Conservation (phyloP, 371 early-diverging fungal species). For the Mortierella sp. region DNA sequence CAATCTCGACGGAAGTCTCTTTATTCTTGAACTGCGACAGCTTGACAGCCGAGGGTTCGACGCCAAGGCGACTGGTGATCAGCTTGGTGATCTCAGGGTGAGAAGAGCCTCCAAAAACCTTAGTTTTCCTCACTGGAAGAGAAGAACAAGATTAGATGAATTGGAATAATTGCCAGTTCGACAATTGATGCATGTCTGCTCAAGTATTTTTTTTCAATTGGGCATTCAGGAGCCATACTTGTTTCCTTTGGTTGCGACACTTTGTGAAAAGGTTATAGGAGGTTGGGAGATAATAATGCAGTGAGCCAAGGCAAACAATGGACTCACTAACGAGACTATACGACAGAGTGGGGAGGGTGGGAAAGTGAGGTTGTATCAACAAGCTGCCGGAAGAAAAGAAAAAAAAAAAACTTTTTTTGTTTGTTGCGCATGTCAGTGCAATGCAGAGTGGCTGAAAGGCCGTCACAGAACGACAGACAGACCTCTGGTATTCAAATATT, state of each 20-base stretch:
- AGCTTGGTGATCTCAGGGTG: conserved; percentile 90
- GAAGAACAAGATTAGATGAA: conserved; percentile 7
- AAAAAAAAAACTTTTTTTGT: conserved; percentile 3
- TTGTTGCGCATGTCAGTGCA: neutral
- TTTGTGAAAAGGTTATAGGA: conserved; percentile 9
- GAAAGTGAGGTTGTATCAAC: conserved; percentile 8
- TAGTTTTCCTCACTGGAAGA: conserved; percentile 72
- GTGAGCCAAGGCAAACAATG: conserved; percentile 1
- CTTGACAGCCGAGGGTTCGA: conserved; percentile 76
- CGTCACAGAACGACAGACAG: neutral
- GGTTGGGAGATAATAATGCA: neutral
- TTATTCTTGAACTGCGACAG: conserved; percentile 84
- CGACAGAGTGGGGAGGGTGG: conserved; percentile 14
- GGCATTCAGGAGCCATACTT: conserved; percentile 20
- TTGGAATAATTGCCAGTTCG: neutral
- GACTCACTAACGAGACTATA: neutral
- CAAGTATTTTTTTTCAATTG: neutral
- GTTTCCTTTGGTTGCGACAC: conserved; percentile 45
- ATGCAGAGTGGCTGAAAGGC: conserved; percentile 8
- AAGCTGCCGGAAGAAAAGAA: conserved; percentile 5
- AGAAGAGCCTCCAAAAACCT: conserved; percentile 94
- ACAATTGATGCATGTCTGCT: neutral
- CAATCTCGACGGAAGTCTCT: conserved; percentile 80
- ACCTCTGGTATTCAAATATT: neutral
- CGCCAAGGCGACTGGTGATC: conserved; percentile 86